Percentiles rank a stretch among this genome's conserved stretches.
These are phyloP conservation scores for Puccinia coronata DNA, from an alignment of 1,284 basidiomycete species.

Conservation along the genomic window DNA sequence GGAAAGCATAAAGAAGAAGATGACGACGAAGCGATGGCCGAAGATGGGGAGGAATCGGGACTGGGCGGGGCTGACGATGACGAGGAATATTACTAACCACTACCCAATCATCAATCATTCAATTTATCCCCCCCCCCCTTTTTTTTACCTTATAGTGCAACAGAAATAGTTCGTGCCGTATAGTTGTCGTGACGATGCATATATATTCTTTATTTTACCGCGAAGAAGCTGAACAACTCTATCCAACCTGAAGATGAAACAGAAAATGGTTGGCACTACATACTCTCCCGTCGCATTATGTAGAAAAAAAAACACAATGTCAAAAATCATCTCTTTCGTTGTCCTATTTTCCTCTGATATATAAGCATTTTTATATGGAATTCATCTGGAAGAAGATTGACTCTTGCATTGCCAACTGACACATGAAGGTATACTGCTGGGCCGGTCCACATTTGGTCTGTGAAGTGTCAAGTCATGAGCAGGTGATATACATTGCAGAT, in stretches of 20 bases:
- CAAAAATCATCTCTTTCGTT: background rate
- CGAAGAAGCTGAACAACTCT: too few relatives aligned
- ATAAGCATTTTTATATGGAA: conserved; percentile 4
- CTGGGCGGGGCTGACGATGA: conserved; percentile 12
- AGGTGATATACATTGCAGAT: too few relatives aligned
- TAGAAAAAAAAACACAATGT: background rate
- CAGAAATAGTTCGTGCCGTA: background rate
- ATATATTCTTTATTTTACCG: too few relatives aligned
- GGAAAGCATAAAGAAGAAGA: conserved; percentile 34
- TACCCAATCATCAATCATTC: background rate
- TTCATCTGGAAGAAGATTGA: background rate
- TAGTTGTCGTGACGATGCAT: background rate
- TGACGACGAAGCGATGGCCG: conserved; percentile 51
- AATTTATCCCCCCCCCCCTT: too few relatives aligned
- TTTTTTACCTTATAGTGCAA: background rate
- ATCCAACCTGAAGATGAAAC: background rate
- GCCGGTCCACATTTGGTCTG: too few relatives aligned
- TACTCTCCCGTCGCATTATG: background rate
- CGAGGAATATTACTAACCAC: conserved; percentile 15
- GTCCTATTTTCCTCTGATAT: background rate
- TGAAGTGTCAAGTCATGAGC: too few relatives aligned
- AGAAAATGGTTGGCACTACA: too few relatives aligned
- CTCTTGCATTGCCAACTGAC: too few relatives aligned
- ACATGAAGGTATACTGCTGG: too few relatives aligned
- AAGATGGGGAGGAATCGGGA: conserved; percentile 57